Percentiles rank a stretch among this genome's conserved stretches.
phyloP scores from a whole-genome alignment of 257 asterid genomes.

The Thymus quinquecostatus region DNA sequence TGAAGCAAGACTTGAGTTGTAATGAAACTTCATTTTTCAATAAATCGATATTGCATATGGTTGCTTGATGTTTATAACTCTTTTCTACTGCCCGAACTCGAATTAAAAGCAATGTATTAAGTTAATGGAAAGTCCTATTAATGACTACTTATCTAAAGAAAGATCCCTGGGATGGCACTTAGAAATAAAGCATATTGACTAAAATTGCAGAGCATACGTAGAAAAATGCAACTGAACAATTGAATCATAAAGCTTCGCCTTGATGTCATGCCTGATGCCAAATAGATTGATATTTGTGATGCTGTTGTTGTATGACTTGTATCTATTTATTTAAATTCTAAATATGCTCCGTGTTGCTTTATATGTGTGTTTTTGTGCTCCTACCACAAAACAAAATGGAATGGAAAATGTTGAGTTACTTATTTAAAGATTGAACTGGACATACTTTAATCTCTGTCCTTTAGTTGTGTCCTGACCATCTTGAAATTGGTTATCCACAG shows the following conservation, averaged over 20 bases:
- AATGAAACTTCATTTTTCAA: not conserved
- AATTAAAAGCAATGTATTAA: not conserved
- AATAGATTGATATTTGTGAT: conserved; percentile 1
- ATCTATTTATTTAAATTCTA: not conserved
- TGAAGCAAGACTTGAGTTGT: not conserved
- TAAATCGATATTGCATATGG: not conserved
- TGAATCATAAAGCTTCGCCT: not conserved
- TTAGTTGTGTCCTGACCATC: conserved; percentile 31
- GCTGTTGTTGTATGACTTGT: not conserved
- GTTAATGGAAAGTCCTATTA: not conserved
- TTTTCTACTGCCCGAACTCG: not conserved
- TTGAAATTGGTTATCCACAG: conserved; percentile 52
- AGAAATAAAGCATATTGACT: not conserved
- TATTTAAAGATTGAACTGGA: conserved; percentile 15
- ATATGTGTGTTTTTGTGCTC: not conserved
- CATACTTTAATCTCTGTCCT: conserved; percentile 24
- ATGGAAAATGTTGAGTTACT: not conserved
- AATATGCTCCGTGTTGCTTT: not conserved
- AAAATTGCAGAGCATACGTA: not conserved
- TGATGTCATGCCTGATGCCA: not conserved
- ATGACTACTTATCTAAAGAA: not conserved
- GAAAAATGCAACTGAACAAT: not conserved
- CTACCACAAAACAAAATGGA: not conserved
- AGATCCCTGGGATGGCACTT: not conserved
- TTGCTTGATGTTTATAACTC: not conserved